Percentiles rank a stretch among this genome's conserved stretches.
These are phyloP conservation scores for Phytophthora pinifolia DNA, from an alignment of 352 stramenopile genomes.

Conservation along the genomic window DNA sequence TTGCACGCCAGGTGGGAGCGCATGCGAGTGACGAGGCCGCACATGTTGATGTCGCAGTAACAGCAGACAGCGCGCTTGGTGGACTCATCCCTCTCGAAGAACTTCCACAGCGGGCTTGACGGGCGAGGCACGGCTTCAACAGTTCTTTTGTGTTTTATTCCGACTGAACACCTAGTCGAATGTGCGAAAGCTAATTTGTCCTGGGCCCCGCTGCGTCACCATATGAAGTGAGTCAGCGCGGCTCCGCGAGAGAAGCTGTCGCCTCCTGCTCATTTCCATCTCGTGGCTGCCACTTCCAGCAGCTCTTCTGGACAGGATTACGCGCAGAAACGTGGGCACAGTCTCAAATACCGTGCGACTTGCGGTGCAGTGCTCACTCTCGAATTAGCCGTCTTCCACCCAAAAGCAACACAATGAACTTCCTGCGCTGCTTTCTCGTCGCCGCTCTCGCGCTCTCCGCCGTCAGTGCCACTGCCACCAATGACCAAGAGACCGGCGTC, in stretches of 20 bases:
- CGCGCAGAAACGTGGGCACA: too few relatives aligned
- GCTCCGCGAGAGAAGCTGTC: slow-evolving; percentile 8
- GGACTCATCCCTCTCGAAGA: slow-evolving; percentile 59
- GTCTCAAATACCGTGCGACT: neutral
- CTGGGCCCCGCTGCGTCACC: neutral
- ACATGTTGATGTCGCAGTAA: slow-evolving; percentile 81
- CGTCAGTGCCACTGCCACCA: neutral
- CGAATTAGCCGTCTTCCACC: slow-evolving; percentile 5
- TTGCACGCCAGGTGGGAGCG: slow-evolving; percentile 59
- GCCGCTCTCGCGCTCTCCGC: neutral
- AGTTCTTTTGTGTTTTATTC: slow-evolving; percentile 42
- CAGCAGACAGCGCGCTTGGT: slow-evolving; percentile 74
- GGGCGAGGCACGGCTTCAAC: slow-evolving; percentile 65
- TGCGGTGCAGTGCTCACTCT: slow-evolving; percentile 11
- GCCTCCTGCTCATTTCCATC: neutral
- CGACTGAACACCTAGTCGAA: too few relatives aligned
- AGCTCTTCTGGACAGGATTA: slow-evolving; percentile 14
- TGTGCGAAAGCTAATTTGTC: too few relatives aligned
- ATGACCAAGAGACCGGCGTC: slow-evolving; percentile 19
- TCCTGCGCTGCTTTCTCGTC: slow-evolving; percentile 9
- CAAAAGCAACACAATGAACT: slow-evolving; percentile 12
- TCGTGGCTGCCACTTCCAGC: neutral
- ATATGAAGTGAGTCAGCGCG: slow-evolving; percentile 4
- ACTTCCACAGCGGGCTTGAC: slow-evolving; percentile 51
- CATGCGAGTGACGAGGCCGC: slow-evolving; percentile 67